Percentiles rank a stretch among this genome's conserved stretches.
These are phyloP conservation scores for Athelia sp. DNA, from an alignment of 1,284 basidiomycete genomes.

Conservation along the genomic window DNA sequence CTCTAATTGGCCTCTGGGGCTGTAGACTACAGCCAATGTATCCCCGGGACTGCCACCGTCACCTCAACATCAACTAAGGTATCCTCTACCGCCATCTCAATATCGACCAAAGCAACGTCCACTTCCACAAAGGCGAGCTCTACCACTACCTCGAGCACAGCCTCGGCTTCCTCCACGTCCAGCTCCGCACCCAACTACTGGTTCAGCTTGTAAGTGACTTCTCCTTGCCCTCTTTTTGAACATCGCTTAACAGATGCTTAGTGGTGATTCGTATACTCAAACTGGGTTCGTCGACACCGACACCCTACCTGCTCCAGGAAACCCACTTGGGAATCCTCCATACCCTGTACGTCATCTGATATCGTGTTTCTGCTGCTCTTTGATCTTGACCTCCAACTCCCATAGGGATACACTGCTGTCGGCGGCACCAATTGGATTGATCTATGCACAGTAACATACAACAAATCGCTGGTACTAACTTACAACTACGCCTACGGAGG, in stretches of 20 bases:
- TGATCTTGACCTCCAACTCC: constrained; percentile 3
- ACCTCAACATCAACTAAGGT: constrained; percentile 17
- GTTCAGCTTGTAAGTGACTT: constrained; percentile 42
- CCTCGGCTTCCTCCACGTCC: constrained; percentile 11
- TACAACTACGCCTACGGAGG: constrained; percentile 62
- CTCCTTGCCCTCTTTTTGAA: not conserved
- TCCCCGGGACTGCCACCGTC: constrained; percentile 21
- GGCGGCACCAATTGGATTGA: constrained; percentile 60
- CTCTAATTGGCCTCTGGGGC: constrained; percentile 9
- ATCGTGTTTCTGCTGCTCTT: too few relatives aligned
- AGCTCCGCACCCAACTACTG: constrained; percentile 32
- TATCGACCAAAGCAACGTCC: too few relatives aligned
- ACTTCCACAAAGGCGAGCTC: constrained; percentile 20
- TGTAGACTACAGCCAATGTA: constrained; percentile 41
- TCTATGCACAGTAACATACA: constrained; percentile 41
- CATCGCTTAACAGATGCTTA: constrained; percentile 13
- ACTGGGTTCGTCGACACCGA: constrained; percentile 42
- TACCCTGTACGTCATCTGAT: constrained; percentile 32
- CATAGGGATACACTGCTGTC: constrained; percentile 44
- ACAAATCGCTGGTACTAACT: constrained; percentile 46
- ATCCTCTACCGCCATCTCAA: constrained; percentile 9
- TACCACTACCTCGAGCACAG: constrained; percentile 8
- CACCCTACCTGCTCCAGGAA: constrained; percentile 37
- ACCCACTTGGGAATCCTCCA: constrained; percentile 53
- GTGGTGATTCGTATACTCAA: constrained; percentile 57